phyloP scores from a whole-genome alignment of 2,329 filamentous ascomycete genomes.

The Trichophyton simii region DNA sequence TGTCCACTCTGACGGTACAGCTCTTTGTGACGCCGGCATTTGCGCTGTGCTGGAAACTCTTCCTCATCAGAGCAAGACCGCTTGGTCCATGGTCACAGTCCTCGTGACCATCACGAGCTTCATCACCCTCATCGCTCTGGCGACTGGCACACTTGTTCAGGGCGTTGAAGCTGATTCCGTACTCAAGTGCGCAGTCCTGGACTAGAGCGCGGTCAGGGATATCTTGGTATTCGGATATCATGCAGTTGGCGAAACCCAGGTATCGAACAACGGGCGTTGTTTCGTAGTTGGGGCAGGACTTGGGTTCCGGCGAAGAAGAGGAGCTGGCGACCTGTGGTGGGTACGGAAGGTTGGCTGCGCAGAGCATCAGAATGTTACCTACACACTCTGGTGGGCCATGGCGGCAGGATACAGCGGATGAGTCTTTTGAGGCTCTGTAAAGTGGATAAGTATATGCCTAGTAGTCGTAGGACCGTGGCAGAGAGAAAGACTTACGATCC shows the following conservation, averaged over 20 bases:
- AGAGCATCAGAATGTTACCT: slow-evolving; percentile 89
- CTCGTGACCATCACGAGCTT: slow-evolving; percentile 35
- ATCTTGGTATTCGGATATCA: slow-evolving; percentile 59
- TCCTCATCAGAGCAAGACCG: slow-evolving; percentile 33
- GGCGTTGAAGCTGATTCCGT: slow-evolving; percentile 69
- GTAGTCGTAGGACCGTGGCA: too few species aligned
- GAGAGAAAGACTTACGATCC: slow-evolving; percentile 45
- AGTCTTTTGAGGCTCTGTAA: slow-evolving; percentile 60
- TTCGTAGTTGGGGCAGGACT: slow-evolving; percentile 42
- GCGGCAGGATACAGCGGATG: slow-evolving; percentile 75
- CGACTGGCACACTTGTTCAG: slow-evolving; percentile 71
- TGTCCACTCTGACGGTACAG: slow-evolving; percentile 67
- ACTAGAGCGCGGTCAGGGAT: slow-evolving; percentile 72
- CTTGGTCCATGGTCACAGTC: slow-evolving; percentile 50
- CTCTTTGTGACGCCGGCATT: slow-evolving; percentile 56
- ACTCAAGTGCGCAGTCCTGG: slow-evolving; percentile 78
- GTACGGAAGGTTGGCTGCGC: slow-evolving; percentile 57
- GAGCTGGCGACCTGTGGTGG: not conserved
- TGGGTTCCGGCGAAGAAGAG: slow-evolving; percentile 4
- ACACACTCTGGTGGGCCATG: slow-evolving; percentile 86
- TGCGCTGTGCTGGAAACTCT: slow-evolving; percentile 40
- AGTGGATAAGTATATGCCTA: not conserved
- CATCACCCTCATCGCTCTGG: slow-evolving; percentile 56
- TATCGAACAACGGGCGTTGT: slow-evolving; percentile 63
- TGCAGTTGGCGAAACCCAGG: slow-evolving; percentile 86